A percentile compares a stretch with the other conserved stretches of the same genome.
Conservation (phyloP, 305 asterid species). For the Fraxinus velutina region DNA sequence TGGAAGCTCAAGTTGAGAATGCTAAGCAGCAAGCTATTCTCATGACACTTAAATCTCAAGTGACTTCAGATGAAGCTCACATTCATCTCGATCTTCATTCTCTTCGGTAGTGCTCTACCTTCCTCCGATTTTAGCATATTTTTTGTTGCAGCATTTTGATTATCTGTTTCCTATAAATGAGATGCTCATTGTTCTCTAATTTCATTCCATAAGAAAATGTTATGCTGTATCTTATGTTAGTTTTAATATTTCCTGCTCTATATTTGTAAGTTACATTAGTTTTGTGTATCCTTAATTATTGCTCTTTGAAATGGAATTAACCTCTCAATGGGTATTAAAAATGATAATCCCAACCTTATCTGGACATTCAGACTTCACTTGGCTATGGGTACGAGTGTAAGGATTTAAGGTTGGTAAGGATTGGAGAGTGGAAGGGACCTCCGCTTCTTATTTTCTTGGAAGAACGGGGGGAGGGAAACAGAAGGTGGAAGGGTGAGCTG, state of each 20-base stretch:
- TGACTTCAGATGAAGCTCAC: slow-evolving; percentile 98
- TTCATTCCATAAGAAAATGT: slow-evolving; percentile 9
- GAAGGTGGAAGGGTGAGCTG: not conserved
- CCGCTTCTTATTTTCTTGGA: not conserved
- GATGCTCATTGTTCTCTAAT: not conserved
- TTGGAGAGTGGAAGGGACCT: not conserved
- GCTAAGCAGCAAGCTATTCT: slow-evolving; percentile 94
- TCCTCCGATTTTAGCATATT: not conserved
- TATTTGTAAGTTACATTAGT: slow-evolving; percentile 3
- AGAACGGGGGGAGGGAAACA: not conserved
- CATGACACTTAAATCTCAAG: slow-evolving; percentile 84
- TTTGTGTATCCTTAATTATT: not conserved
- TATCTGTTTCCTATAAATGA: slow-evolving; percentile 12
- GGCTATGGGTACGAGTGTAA: slow-evolving; percentile 7
- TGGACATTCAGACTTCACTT: slow-evolving; percentile 18
- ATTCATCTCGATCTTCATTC: slow-evolving; percentile 98
- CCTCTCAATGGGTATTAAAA: slow-evolving; percentile 12
- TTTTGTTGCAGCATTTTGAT: not conserved
- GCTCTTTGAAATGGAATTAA: slow-evolving; percentile 5
- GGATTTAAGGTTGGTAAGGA: slow-evolving; percentile 12
- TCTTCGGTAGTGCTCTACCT: slow-evolving; percentile 54
- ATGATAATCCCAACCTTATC: slow-evolving; percentile 9
- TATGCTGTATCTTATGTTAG: slow-evolving; percentile 14
- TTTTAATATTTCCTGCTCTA: slow-evolving; percentile 9
- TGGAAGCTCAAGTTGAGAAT: slow-evolving; percentile 98